These are phyloP conservation scores for Echria macrotheca DNA, from an alignment of 495 filamentous ascomycete genomes.

Conservation along the genomic window DNA sequence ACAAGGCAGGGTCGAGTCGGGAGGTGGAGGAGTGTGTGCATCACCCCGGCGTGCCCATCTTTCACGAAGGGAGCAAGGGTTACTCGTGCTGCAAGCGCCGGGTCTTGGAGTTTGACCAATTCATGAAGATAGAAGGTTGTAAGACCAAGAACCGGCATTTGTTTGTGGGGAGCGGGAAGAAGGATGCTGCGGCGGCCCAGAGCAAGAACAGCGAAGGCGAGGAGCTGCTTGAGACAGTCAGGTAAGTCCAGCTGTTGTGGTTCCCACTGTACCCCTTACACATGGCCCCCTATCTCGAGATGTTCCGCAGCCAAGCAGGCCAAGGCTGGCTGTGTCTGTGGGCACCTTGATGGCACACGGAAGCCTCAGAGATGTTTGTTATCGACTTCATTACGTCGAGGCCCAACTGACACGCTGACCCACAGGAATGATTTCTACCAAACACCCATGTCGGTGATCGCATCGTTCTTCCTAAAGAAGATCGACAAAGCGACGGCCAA, in stretches of 20 bases:
- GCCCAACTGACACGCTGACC: slow-evolving; percentile 13
- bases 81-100: slow-evolving; percentile 95
- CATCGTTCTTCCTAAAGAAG: slow-evolving; percentile 93
- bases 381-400: slow-evolving; percentile 9
- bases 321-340: slow-evolving; percentile 29
- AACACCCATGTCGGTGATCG: slow-evolving; percentile 76
- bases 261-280: too few species aligned
- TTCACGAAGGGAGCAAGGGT: slow-evolving; percentile 96
- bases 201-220: slow-evolving; percentile 40
- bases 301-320: slow-evolving; percentile 25
- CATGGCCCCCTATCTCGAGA: background rate
- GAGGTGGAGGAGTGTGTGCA: slow-evolving; percentile 77
- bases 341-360: slow-evolving; percentile 5
- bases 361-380: slow-evolving; percentile 6
- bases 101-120: slow-evolving; percentile 96
- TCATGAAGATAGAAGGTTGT: slow-evolving; percentile 91
- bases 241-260: slow-evolving; percentile 55
- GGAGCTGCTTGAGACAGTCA: slow-evolving; percentile 61
- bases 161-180: slow-evolving; percentile 77
- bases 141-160: slow-evolving; percentile 73
- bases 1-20: slow-evolving; percentile 52
- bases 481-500: slow-evolving; percentile 75
- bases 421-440: slow-evolving; percentile 90
- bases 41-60: slow-evolving; percentile 82
- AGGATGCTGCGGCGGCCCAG: slow-evolving; percentile 51